A percentile compares a stretch with the other conserved stretches of the same genome.
phyloP scores from a whole-genome alignment of 768 basidiomycete genomes.

The Naganishia antarctica region DNA sequence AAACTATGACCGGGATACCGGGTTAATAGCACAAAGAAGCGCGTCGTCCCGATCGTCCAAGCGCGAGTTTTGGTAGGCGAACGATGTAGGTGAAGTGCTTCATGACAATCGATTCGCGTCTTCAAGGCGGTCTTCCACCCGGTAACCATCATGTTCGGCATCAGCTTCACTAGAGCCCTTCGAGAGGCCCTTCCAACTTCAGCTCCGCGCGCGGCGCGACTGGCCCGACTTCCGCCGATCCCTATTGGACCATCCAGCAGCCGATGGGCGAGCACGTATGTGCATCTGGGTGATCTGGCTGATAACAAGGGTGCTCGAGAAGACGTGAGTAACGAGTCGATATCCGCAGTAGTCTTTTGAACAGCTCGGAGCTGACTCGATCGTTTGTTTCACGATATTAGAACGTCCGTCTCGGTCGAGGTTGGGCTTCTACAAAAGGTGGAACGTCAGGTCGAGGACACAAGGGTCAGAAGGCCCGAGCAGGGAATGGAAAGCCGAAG shows the following conservation, averaged over 20 bases:
- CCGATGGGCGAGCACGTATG: slow-evolving; percentile 37
- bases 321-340: slow-evolving; percentile 27
- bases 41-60: not conserved
- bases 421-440: slow-evolving; percentile 84
- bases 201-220: not conserved
- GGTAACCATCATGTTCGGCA: not conserved
- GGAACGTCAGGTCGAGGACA: slow-evolving; percentile 88
- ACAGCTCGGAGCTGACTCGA: no score
- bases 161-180: slow-evolving; percentile 12
- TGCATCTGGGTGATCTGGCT: slow-evolving; percentile 37
- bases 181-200: slow-evolving; percentile 14
- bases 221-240: slow-evolving; percentile 9
- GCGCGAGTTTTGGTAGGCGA: slow-evolving; percentile 13
- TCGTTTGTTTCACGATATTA: no score
- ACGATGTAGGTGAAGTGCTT: not conserved
- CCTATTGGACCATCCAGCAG: slow-evolving; percentile 31
- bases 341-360: no score
- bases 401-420: slow-evolving; percentile 70
- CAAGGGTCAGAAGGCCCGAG: slow-evolving; percentile 91
- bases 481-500: slow-evolving; percentile 75
- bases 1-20: no score
- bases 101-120: no score
- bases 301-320: slow-evolving; percentile 40
- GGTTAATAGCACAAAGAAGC: slow-evolving; percentile 3
- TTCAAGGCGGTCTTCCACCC: no score